These are phyloP conservation scores for Fusarium vanettenii DNA, from an alignment of 2,329 filamentous ascomycete genomes.

Conservation along the genomic window DNA sequence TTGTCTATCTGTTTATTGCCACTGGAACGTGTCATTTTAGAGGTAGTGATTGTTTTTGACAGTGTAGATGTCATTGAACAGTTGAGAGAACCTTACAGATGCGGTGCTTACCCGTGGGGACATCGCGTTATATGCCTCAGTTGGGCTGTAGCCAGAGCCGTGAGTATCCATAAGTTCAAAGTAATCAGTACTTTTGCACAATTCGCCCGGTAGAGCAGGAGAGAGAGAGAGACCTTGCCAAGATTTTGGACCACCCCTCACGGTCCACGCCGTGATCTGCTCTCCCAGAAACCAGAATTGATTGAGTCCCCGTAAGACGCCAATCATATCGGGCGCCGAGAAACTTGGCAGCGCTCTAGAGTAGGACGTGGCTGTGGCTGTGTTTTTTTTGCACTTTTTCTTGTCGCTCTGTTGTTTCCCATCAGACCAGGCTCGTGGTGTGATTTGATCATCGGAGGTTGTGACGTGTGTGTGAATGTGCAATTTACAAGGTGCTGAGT, in stretches of 20 bases:
- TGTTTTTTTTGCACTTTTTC: not conserved
- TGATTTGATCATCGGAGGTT: not conserved
- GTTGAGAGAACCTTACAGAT: not conserved
- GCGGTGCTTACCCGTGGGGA: not conserved
- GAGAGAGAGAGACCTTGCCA: not conserved
- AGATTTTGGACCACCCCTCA: not conserved
- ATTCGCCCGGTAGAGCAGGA: not conserved
- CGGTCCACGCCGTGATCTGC: conserved; percentile 2
- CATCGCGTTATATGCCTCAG: not conserved
- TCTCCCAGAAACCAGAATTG: not conserved
- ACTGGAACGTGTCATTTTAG: not conserved
- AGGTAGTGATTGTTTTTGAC: not conserved
- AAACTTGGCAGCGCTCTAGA: not conserved
- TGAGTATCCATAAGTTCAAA: not conserved
- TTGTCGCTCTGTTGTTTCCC: not conserved
- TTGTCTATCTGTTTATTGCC: not conserved
- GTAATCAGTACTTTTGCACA: not conserved
- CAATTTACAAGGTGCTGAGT: not conserved
- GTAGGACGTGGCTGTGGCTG: conserved; percentile 12
- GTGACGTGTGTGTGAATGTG: not conserved
- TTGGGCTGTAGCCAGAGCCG: not conserved
- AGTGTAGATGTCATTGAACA: not conserved
- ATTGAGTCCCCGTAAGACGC: not conserved
- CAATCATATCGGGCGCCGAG: conserved; percentile 1
- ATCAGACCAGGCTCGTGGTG: not conserved